These are phyloP conservation scores for Coniochaeta pulveracea DNA, from an alignment of 2,329 filamentous ascomycete species.

Conservation along the genomic window DNA sequence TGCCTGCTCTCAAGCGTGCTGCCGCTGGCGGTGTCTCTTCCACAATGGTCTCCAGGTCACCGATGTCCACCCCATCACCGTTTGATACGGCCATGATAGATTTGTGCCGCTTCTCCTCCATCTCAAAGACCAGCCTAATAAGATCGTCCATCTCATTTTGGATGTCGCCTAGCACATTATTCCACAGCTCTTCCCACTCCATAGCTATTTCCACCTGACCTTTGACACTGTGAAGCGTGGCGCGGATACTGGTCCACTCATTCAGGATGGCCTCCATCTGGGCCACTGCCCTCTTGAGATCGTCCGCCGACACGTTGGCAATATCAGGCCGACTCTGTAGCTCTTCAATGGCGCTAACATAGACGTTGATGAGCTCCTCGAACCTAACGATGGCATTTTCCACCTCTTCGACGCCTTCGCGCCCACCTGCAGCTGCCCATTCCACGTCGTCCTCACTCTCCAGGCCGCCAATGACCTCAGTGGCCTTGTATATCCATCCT, in stretches of 20 bases:
- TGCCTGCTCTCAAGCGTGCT: conserved; percentile 35
- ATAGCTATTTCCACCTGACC: conserved; percentile 91
- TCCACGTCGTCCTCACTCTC: conserved; percentile 96
- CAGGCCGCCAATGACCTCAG: conserved; percentile 76
- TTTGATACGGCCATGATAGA: conserved; percentile 51
- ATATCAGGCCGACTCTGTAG: conserved; percentile 75
- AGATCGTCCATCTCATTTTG: conserved; percentile 61
- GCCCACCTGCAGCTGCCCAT: conserved; percentile 83
- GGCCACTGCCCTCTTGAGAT: conserved; percentile 63
- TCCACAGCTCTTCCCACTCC: conserved; percentile 99
- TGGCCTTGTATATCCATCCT: conserved; percentile 87
- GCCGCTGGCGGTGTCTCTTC: conserved; percentile 63
- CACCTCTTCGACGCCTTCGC: conserved; percentile 65
- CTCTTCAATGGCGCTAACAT: conserved; percentile 87
- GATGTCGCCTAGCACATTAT: conserved; percentile 84
- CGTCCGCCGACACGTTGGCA: conserved; percentile 53
- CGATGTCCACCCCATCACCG: conserved; percentile 66
- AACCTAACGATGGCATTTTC: conserved; percentile 71
- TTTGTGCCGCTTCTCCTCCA: conserved; percentile 90
- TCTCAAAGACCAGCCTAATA: conserved; percentile 74
- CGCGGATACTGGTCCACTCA: conserved; percentile 77
- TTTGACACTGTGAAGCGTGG: conserved; percentile 67
- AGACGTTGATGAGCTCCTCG: conserved; percentile 81
- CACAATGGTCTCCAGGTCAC: conserved; percentile 84
- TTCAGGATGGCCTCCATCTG: conserved; percentile 83